Base-by-base conservation (phyloP, 257 asterid genomes). In the Solanum rostratum region DNA sequence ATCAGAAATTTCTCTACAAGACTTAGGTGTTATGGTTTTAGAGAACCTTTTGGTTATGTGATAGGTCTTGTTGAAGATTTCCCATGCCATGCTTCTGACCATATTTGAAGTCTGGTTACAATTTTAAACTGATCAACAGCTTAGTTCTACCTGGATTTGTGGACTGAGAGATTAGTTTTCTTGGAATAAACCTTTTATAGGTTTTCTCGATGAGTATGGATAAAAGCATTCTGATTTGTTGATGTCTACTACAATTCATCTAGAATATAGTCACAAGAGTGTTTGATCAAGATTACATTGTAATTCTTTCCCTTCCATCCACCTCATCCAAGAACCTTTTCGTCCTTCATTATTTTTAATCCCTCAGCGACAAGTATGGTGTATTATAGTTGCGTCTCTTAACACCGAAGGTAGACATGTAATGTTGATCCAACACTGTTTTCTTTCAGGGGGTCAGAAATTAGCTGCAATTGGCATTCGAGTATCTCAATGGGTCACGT, bases 391-490 rank as follows among this genome's bases (percentile, higher is more conserved):
- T 41, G 12, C 6, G 11, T 14, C 55, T 71, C 4, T 70, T n/a
- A 73, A 1, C 45, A 22, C n/a, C 0, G 20, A 45, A 76, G 5
- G 60, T 14, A 49, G 81, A 24, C 81, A 2, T 49, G 81, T 3
- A 49, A 49, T 24, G 24, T 5, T 74, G 43, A 10, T 76, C 82
- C 5, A 49, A 76, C 82, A 49, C 41, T 39, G 78, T 7, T 66
- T 80, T 49, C 49, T 62, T 90, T 84, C 94, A 96, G 99, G 93
- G 79, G 86, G 92, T 53, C 49, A 65, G 85, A 96, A 95, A 90
- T 45, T 96, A 87, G 98, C 97, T 46, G 99, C 98, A 45, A 90
- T 95, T 29, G 99, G 98, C 41, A 87, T 96, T 37, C 91, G 88
- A 90, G 98, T 91, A 27, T 91, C 97, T 0, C 89, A 86, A 54